Percentiles rank a stretch among this genome's conserved stretches.
Conservation (phyloP, 768 basidiomycete species). For the Suillus tomentosus region DNA sequence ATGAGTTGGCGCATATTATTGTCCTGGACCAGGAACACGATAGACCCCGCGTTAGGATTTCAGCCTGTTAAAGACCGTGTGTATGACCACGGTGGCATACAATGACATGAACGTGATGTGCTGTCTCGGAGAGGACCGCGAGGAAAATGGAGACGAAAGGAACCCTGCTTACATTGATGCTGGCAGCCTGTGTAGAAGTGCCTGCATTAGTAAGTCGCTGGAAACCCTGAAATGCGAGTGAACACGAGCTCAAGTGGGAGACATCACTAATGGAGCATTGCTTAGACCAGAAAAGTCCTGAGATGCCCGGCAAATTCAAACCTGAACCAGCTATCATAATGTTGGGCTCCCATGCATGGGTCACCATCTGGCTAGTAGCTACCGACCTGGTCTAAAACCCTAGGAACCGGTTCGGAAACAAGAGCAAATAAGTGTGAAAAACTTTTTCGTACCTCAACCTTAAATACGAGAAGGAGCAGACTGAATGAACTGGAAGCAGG, state of each 20-base stretch:
- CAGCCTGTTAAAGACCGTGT: neutral
- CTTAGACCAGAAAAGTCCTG: too few relatives aligned
- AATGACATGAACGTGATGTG: neutral
- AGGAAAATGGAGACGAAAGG: neutral
- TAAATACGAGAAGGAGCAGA: constrained; percentile 1
- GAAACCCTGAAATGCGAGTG: neutral
- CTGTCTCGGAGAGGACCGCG: neutral
- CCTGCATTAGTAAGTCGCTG: neutral
- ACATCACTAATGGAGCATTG: neutral
- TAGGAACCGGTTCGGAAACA: constrained; percentile 20
- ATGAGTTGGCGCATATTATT: neutral
- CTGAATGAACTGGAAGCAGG: neutral
- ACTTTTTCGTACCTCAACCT: constrained; percentile 11
- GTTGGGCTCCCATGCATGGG: too few relatives aligned
- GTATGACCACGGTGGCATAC: neutral
- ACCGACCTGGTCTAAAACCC: neutral
- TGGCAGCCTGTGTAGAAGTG: neutral
- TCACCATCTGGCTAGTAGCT: too few relatives aligned
- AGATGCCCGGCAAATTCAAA: too few relatives aligned
- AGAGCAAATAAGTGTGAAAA: constrained; percentile 24
- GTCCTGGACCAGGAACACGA: neutral
- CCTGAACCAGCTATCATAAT: too few relatives aligned
- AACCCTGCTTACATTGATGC: neutral
- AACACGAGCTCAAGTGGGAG: neutral
- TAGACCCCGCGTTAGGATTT: neutral